A percentile compares a stretch with the other conserved stretches of the same genome.
Evolutionary conservation across 805 yeast genomes (phyloP).

Genomic region (Tetrapisispora iriomotensis): DNA sequence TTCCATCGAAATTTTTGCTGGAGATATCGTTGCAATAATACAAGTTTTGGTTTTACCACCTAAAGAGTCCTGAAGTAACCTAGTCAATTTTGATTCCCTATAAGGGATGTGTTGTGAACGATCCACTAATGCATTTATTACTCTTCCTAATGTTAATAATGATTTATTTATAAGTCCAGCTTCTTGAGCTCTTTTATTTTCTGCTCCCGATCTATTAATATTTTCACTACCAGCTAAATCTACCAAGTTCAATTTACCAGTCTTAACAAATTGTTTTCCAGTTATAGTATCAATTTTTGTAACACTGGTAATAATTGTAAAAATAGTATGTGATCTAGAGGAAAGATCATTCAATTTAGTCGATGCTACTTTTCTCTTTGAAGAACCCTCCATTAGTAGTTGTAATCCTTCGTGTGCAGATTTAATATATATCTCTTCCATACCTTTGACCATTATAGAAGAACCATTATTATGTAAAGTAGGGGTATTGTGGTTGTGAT

Average conservation of each 20-base stretch:
- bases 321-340: conserved; percentile 72
- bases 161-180: conserved; percentile 89
- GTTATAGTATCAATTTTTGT: conserved; percentile 39
- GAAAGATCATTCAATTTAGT: conserved; percentile 71
- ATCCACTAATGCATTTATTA: conserved; percentile 64
- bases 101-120: conserved; percentile 67
- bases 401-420: conserved; percentile 43
- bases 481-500: conserved; percentile 60
- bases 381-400: conserved; percentile 46
- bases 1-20: conserved; percentile 59
- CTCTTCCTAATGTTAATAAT: conserved; percentile 74
- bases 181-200: conserved; percentile 74
- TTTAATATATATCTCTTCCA: conserved; percentile 44
- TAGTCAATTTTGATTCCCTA: conserved; percentile 71
- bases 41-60: conserved; percentile 82
- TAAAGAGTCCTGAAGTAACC: conserved; percentile 68
- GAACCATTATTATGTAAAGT: conserved; percentile 26
- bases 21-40: conserved; percentile 73
- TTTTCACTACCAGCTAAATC: conserved; percentile 93
- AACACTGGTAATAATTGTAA: conserved; percentile 55
- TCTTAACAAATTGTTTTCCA: conserved; percentile 40
- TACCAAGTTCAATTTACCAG: conserved; percentile 73
- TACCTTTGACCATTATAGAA: conserved; percentile 45
- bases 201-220: conserved; percentile 74
- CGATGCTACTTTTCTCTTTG: conserved; percentile 61